A percentile compares a stretch with the other conserved stretches of the same genome.
These are phyloP conservation scores for Mycena galopus DNA, from an alignment of 768 basidiomycete species.

Conservation along the genomic window DNA sequence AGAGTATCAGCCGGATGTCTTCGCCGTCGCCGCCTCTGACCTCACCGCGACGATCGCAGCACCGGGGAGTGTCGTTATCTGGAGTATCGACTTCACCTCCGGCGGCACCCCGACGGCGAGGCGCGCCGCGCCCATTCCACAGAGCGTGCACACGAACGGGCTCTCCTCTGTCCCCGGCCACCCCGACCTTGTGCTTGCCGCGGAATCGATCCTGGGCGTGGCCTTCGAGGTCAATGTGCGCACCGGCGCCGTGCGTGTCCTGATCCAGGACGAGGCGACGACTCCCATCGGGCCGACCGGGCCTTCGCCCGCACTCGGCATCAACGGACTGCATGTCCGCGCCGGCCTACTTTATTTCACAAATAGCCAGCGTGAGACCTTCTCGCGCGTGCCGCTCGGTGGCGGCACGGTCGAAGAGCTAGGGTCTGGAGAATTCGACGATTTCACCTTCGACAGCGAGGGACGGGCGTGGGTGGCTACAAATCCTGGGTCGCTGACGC, in stretches of 20 bases:
- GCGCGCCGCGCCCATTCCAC: not conserved
- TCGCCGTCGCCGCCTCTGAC: not conserved
- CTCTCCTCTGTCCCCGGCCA: not conserved
- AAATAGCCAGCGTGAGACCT: not conserved
- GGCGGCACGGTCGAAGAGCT: not conserved
- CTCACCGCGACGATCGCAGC: not conserved
- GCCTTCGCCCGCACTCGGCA: not conserved
- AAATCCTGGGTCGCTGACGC: too few species aligned
- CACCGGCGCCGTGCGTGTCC: not conserved
- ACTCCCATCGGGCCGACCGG: not conserved
- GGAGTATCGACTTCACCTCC: not conserved
- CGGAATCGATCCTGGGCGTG: not conserved
- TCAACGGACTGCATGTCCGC: not conserved
- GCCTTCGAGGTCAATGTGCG: not conserved
- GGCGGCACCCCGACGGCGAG: not conserved
- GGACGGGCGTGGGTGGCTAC: too few species aligned
- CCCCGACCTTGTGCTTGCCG: not conserved
- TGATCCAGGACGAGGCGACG: slow-evolving; percentile 4
- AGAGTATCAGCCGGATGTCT: not conserved
- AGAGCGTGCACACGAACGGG: not conserved
- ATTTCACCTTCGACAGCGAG: too few species aligned
- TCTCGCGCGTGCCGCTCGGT: not conserved
- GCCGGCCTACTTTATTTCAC: not conserved
- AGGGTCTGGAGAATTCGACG: not conserved
- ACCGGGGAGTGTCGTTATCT: not conserved